Conservation (phyloP, 225 moss, liverwort and hornwort species). For the Straminergon stramineum region DNA sequence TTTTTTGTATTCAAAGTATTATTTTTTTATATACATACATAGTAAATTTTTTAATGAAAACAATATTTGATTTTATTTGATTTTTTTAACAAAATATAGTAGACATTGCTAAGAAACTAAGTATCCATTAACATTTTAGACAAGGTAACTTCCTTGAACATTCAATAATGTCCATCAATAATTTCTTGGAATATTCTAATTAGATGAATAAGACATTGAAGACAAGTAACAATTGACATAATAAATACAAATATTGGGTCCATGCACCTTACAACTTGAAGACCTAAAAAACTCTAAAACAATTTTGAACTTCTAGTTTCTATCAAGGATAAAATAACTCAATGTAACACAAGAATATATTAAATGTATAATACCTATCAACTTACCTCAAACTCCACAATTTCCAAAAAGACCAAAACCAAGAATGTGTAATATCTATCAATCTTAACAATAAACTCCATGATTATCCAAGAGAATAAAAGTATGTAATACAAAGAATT, state of each 20-base stretch:
- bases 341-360: too few relatives aligned
- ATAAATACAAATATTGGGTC: not conserved
- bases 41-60: not conserved
- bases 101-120: not conserved
- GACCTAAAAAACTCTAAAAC: not conserved
- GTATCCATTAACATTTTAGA: not conserved
- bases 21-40: not conserved
- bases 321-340: not conserved
- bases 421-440: not conserved
- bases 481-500: not conserved
- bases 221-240: not conserved
- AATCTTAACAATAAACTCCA: fast-evolving
- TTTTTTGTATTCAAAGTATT: not conserved
- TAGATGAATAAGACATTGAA: not conserved
- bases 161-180: not conserved
- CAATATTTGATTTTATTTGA: not conserved
- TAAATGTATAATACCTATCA: not conserved
- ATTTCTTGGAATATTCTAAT: not conserved
- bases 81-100: not conserved
- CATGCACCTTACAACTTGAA: not conserved
- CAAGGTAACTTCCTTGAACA: not conserved
- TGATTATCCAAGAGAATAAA: not conserved
- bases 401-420: not conserved
- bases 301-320: not conserved
- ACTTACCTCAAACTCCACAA: fast-evolving